phyloP scores from a whole-genome alignment of 1,139 yeast genomes.

The Suhomyces coccinellae region DNA sequence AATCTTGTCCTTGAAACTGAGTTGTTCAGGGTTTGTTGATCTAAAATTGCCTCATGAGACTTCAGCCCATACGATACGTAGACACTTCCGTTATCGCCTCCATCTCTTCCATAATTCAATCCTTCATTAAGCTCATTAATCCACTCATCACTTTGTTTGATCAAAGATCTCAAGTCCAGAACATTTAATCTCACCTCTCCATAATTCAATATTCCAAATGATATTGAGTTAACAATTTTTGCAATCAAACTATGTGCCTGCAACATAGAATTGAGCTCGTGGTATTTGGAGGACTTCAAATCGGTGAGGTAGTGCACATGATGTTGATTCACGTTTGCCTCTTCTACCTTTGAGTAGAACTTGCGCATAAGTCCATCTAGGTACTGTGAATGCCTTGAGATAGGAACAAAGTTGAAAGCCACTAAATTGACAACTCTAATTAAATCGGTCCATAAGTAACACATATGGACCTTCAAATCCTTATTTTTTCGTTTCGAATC shows the following conservation, averaged over 20 bases:
- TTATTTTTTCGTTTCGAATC: constrained; percentile 21
- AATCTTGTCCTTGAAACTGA: constrained; percentile 21
- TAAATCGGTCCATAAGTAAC: constrained; percentile 40
- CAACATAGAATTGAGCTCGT: constrained; percentile 23
- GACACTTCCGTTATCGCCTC: constrained; percentile 2
- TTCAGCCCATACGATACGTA: not conserved
- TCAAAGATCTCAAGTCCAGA: constrained; percentile 25
- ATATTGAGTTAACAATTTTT: constrained; percentile 25
- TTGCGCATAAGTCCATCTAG: constrained; percentile 24
- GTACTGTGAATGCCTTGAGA: constrained; percentile 23
- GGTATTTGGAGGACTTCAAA: constrained; percentile 20
- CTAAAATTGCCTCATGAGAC: not conserved
- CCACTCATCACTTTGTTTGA: constrained; percentile 31
- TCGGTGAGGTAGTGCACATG: constrained; percentile 30
- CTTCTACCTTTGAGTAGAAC: constrained; percentile 27
- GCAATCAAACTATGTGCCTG: constrained; percentile 34
- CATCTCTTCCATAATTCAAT: constrained; percentile 2
- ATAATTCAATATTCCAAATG: constrained; percentile 26
- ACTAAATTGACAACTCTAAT: constrained; percentile 36
- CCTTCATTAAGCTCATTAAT: constrained; percentile 3
- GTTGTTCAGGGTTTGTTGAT: not conserved
- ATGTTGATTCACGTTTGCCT: constrained; percentile 24
- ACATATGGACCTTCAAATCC: constrained; percentile 34
- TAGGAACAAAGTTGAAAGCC: constrained; percentile 29
- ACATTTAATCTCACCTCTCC: constrained; percentile 28